Conservation (phyloP, 164 flowering plant species). For the Umbilicus rupestris region DNA sequence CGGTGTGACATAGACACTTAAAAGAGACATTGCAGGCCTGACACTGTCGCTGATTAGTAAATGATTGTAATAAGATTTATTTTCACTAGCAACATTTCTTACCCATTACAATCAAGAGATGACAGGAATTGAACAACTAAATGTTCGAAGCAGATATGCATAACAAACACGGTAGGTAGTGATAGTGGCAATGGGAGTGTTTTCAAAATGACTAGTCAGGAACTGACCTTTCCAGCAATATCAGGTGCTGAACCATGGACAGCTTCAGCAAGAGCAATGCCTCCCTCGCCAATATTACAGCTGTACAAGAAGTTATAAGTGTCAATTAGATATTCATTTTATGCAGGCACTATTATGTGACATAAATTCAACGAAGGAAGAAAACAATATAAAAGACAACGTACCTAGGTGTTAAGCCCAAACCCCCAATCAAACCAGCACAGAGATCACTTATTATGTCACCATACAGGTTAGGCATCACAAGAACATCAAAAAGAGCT, state of each 20-base stretch:
- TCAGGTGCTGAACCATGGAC: constrained; percentile 99
- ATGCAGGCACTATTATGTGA: background rate
- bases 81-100: no score
- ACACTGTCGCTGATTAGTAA: background rate
- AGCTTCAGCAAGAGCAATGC: constrained; percentile 97
- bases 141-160: background rate
- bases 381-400: background rate
- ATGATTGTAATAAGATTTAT: background rate
- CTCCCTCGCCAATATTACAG: constrained; percentile 94
- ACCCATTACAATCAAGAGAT: no score
- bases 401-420: constrained; percentile 95
- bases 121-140: background rate
- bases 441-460: constrained; percentile 97
- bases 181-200: background rate
- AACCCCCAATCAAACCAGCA: constrained; percentile 93
- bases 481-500: constrained; percentile 85
- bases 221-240: constrained; percentile 88
- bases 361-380: background rate
- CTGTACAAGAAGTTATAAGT: constrained; percentile 23
- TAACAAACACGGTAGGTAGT: background rate
- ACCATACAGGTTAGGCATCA: constrained; percentile 98
- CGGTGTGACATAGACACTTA: background rate
- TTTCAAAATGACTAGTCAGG: background rate
- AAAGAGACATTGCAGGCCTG: no score
- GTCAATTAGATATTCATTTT: constrained; percentile 8